Evolutionary conservation across 2,329 filamentous ascomycete species (phyloP), one percentile per base, ranked within the genome.

Genomic region (Fusarium tuaranense): DNA sequence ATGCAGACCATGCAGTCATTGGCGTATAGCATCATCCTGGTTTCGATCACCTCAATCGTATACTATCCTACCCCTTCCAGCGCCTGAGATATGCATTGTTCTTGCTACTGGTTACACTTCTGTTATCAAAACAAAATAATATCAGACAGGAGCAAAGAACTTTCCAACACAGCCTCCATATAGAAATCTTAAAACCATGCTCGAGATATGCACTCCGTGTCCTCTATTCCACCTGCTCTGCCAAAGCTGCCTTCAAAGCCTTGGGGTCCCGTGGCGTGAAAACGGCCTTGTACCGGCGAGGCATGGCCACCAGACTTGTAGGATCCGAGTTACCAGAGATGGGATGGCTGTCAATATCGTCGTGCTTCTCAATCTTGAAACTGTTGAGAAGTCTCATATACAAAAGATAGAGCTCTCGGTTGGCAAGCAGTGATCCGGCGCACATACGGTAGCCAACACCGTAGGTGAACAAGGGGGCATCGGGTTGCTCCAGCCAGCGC

Each of bases 381-480:
- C 88, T 88, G 79, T 88, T 90, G 30, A 93, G 81, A 72, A 90
- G 87, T 34, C 91, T 86, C 82, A 92, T 86, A 77, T 91, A 92
- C 13, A 91, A 85, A 12, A 92, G 84, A 70, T 93, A 93, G 20
- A 93, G 83, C 78, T 93, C 91, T 2, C 91, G 85, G 76, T 92
- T 92, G 13, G 91, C 90, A 3, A 92, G 48, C 3, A 78, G 63
- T 2, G 74, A 78, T 0, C 90, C 91, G 0, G 91, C 90, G 71
- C 91, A 93, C 91, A 93, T 93, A 44, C 91, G 87, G 73, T 92
- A 92, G 2, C 91, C 91, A 12, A 92, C 83, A 0, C 91, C 91
- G 68, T 92, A 92, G 0, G 90, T 91, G 79, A 92, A 92, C 14
- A 92, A 80, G 1, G 90, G 90, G 5, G 89, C 89, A 32, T 92